Conservation (phyloP, 1,284 basidiomycete species). For the Heimioporus retisporus region DNA sequence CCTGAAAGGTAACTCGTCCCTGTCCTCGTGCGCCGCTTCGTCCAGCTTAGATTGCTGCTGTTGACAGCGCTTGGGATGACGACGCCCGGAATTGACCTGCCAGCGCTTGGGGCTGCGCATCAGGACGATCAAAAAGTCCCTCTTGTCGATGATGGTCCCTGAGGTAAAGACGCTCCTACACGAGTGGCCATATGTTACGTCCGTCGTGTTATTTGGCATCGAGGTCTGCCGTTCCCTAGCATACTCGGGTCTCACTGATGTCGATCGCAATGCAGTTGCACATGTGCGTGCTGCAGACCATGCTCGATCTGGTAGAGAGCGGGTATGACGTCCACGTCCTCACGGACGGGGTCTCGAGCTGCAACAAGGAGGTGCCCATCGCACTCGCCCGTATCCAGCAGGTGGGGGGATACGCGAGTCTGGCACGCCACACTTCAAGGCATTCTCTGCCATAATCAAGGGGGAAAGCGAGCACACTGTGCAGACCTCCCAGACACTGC, state of each 20-base stretch:
- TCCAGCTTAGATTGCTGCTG: constrained; percentile 15
- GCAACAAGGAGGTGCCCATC: constrained; percentile 77
- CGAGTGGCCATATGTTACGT: constrained; percentile 59
- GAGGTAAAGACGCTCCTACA: constrained; percentile 68
- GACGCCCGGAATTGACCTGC: constrained; percentile 71
- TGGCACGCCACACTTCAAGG: constrained; percentile 75
- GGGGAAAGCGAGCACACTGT: constrained; percentile 77
- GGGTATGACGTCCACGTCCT: constrained; percentile 76
- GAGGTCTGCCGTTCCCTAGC: constrained; percentile 53
- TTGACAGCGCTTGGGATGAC: constrained; percentile 77
- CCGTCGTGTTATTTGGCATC: constrained; percentile 87
- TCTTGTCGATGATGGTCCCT: constrained; percentile 88
- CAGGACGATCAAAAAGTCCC: constrained; percentile 74
- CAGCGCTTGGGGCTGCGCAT: constrained; percentile 67
- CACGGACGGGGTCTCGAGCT: constrained; percentile 88
- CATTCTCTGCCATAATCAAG: constrained; percentile 80
- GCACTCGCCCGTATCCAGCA: constrained; percentile 76
- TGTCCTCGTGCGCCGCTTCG: constrained; percentile 3
- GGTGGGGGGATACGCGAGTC: constrained; percentile 81
- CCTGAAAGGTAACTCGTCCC: constrained; percentile 65
- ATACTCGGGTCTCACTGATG: constrained; percentile 12
- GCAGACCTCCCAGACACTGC: constrained; percentile 46
- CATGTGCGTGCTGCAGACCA: constrained; percentile 90
- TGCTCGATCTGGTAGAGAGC: constrained; percentile 69
- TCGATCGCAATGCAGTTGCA: constrained; percentile 68